These are phyloP conservation scores for Paraphaeosphaeria sporulosa DNA, from an alignment of 2,329 filamentous ascomycete genomes.

Conservation along the genomic window DNA sequence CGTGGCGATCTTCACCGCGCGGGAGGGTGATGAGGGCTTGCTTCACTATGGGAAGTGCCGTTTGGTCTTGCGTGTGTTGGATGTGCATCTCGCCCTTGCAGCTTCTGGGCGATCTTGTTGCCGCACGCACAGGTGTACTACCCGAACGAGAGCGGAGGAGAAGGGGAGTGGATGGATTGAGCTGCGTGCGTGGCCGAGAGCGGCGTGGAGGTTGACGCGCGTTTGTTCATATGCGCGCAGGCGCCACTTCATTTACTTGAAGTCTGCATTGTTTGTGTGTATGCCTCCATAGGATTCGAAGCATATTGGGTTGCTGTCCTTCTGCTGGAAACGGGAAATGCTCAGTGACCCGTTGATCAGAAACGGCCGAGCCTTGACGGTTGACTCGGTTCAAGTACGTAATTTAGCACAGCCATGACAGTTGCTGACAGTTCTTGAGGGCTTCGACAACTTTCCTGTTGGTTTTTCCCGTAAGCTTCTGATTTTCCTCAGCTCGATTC, in stretches of 20 bases:
- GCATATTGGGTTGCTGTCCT: no score
- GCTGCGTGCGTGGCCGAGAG: not conserved
- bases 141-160: not conserved
- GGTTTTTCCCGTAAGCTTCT: no score
- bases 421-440: no score
- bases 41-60: not conserved
- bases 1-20: not conserved
- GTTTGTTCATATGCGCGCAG: slow-evolving; percentile 2
- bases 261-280: not conserved
- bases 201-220: slow-evolving; percentile 6
- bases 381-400: no score
- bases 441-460: no score
- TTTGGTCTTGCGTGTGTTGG: no score
- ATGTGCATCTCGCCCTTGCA: not conserved
- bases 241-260: not conserved
- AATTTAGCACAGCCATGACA: no score
- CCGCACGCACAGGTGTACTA: not conserved
- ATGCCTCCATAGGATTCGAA: not conserved
- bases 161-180: not conserved
- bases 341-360: no score
- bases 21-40: not conserved
- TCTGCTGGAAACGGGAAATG: no score
- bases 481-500: no score
- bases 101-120: not conserved
- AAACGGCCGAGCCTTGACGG: no score